phyloP scores from a whole-genome alignment of 2,329 filamentous ascomycete species.

The Dactylonectria estremocensis region DNA sequence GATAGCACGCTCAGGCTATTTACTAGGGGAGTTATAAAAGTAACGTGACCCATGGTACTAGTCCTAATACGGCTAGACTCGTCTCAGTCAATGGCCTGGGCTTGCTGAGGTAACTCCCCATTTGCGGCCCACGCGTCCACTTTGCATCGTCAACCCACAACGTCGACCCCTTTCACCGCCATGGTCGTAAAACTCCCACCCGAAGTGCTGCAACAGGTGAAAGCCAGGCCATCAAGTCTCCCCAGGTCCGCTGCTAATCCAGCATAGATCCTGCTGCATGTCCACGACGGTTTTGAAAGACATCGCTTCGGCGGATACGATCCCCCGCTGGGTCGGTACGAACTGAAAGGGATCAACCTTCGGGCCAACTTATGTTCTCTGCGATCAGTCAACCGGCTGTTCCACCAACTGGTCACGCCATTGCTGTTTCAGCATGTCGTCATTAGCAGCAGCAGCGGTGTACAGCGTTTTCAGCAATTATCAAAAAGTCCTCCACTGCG shows the following conservation, averaged over 20 bases:
- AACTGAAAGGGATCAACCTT: slow-evolving; percentile 23
- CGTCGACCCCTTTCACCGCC: background rate
- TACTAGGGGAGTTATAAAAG: too few relatives aligned
- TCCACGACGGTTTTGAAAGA: slow-evolving; percentile 14
- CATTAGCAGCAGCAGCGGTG: slow-evolving; percentile 7
- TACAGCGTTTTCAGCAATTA: slow-evolving; percentile 10
- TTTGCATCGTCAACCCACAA: background rate
- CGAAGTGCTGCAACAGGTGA: slow-evolving; percentile 22
- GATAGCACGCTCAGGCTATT: too few relatives aligned
- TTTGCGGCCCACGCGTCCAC: background rate
- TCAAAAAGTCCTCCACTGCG: slow-evolving; percentile 16
- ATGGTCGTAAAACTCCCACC: slow-evolving; percentile 2
- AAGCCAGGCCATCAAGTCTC: background rate
- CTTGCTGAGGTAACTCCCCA: background rate
- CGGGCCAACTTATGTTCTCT: slow-evolving; percentile 16
- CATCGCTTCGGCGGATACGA: background rate
- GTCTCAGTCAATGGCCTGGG: background rate
- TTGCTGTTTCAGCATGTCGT: slow-evolving; percentile 22
- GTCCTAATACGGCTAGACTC: background rate
- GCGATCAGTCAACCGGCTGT: slow-evolving; percentile 16
- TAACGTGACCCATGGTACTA: too few relatives aligned
- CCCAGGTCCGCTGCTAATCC: background rate
- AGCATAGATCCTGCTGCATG: slow-evolving; percentile 2
- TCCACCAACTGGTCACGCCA: slow-evolving; percentile 14
- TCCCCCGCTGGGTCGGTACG: slow-evolving; percentile 9